A percentile compares a stretch with the other conserved stretches of the same genome.
phyloP scores from a whole-genome alignment of 163 green algal species.

The Scenedesmus sp. region DNA sequence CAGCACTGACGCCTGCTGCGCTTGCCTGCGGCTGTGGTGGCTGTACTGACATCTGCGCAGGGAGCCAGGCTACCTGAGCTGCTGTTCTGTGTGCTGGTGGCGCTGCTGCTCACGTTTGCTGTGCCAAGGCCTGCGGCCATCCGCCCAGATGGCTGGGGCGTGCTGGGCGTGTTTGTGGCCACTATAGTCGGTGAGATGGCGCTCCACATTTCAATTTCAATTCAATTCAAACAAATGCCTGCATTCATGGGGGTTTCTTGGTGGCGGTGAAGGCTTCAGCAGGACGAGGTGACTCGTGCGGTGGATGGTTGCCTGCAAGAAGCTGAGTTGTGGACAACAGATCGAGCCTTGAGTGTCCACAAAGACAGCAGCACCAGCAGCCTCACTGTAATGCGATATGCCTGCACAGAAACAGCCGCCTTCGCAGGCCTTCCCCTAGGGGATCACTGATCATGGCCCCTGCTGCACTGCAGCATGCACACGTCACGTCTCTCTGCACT shows the following conservation, averaged over 20 bases:
- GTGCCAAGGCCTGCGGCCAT: slow-evolving; percentile 81
- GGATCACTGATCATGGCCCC: neutral
- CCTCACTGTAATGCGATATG: no score
- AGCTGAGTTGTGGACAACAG: no score
- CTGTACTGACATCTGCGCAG: neutral
- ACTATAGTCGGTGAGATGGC: slow-evolving; percentile 73
- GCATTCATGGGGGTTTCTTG: no score
- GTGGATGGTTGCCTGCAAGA: neutral
- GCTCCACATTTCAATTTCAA: neutral
- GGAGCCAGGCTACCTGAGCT: slow-evolving; percentile 70
- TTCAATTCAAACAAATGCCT: no score
- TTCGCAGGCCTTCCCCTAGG: no score
- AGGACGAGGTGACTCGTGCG: neutral
- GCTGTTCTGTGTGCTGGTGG: slow-evolving; percentile 71
- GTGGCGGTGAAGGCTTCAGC: no score
- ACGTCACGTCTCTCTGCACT: neutral
- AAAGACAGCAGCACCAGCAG: neutral
- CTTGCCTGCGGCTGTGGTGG: no score
- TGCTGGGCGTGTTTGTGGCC: slow-evolving; percentile 93
- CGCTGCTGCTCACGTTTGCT: slow-evolving; percentile 79
- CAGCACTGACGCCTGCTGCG: no score
- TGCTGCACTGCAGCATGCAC: neutral
- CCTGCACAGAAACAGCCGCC: no score
- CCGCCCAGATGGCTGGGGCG: slow-evolving; percentile 75
- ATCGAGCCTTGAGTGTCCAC: neutral